Percentiles rank a stretch among this genome's conserved stretches.
Conservation (phyloP, 257 asterid genomes). For the Buddleja alternifolia region DNA sequence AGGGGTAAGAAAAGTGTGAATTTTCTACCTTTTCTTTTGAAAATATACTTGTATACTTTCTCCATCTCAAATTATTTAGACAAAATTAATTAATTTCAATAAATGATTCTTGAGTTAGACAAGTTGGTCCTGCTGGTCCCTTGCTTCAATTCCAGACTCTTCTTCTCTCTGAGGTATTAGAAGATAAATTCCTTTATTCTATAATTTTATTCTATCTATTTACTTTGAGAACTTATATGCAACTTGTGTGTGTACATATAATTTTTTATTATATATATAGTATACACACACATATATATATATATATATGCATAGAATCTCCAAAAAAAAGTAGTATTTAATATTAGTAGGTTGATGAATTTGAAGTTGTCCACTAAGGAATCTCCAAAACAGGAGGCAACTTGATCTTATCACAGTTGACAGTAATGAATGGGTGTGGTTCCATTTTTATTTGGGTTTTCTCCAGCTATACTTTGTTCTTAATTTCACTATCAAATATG, state of each 20-base stretch:
- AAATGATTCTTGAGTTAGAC: slow-evolving; percentile 16
- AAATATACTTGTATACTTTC: no score
- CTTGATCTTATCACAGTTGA: slow-evolving; percentile 28
- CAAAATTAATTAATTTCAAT: background rate
- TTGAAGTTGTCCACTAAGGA: slow-evolving; percentile 10
- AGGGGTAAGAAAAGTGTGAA: no score
- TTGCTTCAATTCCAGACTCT: slow-evolving; percentile 8
- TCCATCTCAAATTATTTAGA: no score
- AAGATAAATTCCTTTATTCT: background rate
- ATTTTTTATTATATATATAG: no score
- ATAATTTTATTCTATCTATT: slow-evolving; percentile 10
- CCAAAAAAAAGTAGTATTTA: background rate
- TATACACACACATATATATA: background rate
- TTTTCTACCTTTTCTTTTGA: no score
- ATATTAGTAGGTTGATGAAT: background rate
- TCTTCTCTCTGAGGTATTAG: background rate
- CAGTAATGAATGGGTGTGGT: slow-evolving; percentile 15
- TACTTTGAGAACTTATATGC: background rate
- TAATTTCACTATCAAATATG: slow-evolving; percentile 36
- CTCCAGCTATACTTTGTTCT: no score
- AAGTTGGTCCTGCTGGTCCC: slow-evolving; percentile 28
- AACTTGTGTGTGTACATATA: slow-evolving; percentile 21
- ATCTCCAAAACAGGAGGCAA: slow-evolving; percentile 41
- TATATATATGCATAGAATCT: no score
- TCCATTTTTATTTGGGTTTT: slow-evolving; percentile 20